Base-by-base conservation (phyloP, 2,329 filamentous ascomycete genomes). In the Westerdykella ornata region DNA sequence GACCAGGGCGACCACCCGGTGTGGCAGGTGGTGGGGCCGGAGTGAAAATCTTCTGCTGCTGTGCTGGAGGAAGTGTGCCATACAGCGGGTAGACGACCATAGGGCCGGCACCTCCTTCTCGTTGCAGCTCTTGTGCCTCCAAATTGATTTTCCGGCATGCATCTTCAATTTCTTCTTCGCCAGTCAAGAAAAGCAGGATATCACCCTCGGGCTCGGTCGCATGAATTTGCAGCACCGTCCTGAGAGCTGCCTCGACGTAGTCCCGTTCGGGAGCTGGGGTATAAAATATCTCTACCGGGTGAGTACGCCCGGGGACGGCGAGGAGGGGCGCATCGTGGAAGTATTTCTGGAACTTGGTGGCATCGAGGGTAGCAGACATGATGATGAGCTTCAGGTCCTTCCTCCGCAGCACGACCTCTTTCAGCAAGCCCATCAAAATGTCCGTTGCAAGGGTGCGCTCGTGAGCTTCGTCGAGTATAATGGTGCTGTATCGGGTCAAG, bases 131-230 rank as follows among this genome's bases (percentile, higher is more conserved):
- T 56, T 97, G 90, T 8, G 82, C 84, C 65, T 98, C 92, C 13
- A 97, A 74, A 19, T 75, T 78, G 58, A 98, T 95, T 66, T 97
- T 95, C 46, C 89, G 80, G 59, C 86, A 88, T 4, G 90, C 88
- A 62, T 98, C 92, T 68, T 98, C 92, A 59, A 98, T 98, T 66
- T 98, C 92, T 63, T 98, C 92, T 65, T 98, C 92, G 66, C 92
- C 92, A 3, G 92, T 98, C 65, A 98, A 72, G 74, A 98, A 98
- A 11, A 98, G 72, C 42, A 98, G 68, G 34, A 98, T 85, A 62
- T 98, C 92, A 44, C 92, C 92, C 62, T 97, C 88, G 1, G 80
- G 78, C 66, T 98, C 92, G 0, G 84, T 86, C 6, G 88, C 88
- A 65, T 98, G 92, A 44, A 98, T 98, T 68, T 98, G 92, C 34